Conservation (phyloP, 2,329 filamentous ascomycete species). For the Cordyceps militaris region DNA sequence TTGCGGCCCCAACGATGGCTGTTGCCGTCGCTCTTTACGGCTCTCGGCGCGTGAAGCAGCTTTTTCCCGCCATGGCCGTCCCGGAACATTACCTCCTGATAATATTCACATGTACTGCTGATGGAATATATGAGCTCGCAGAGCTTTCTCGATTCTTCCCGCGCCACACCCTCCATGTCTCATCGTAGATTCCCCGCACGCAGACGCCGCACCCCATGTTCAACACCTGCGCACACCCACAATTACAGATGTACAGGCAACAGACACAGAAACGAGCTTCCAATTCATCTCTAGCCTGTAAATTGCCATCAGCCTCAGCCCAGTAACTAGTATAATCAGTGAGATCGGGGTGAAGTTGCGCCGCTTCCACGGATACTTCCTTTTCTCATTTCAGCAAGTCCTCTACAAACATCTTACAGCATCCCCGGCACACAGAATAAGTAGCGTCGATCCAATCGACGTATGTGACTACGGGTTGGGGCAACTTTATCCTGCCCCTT, state of each 20-base stretch:
- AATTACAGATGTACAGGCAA: neutral
- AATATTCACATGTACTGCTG: neutral
- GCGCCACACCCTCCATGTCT: neutral
- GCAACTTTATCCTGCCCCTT: neutral
- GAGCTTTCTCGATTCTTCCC: neutral
- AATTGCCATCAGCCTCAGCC: neutral
- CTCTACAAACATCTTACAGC: too few species aligned
- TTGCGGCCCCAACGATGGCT: neutral
- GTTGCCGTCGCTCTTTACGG: too few species aligned
- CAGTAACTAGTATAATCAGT: neutral
- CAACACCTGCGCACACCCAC: too few species aligned
- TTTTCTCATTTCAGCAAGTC: too few species aligned
- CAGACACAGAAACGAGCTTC: neutral
- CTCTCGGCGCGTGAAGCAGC: too few species aligned
- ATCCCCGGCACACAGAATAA: neutral
- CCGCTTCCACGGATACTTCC: neutral
- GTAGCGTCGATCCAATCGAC: neutral
- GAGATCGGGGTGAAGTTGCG: neutral
- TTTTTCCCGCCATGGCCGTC: too few species aligned
- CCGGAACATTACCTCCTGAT: too few species aligned
- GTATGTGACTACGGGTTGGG: too few species aligned
- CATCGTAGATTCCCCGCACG: neutral
- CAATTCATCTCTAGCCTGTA: neutral
- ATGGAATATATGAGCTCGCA: neutral
- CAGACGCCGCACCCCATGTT: too few species aligned